These are phyloP conservation scores for Leptographium wingfieldii DNA, from an alignment of 2,329 filamentous ascomycete genomes.

Conservation along the genomic window DNA sequence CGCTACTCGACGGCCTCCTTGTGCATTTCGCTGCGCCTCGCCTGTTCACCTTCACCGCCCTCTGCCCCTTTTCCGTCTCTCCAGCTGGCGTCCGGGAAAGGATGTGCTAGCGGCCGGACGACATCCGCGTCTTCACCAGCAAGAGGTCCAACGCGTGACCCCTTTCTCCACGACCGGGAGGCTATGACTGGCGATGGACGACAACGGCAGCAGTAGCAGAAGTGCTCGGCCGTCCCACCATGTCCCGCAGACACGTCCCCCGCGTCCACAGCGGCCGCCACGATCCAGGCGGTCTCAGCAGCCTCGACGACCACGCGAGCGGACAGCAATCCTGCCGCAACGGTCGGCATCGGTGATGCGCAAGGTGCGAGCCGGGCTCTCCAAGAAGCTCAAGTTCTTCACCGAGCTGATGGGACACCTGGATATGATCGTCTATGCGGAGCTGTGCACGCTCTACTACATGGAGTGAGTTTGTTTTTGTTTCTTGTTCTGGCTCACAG, in stretches of 20 bases:
- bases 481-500: background rate
- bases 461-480: slow-evolving; percentile 43
- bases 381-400: slow-evolving; percentile 48
- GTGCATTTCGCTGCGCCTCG: too few relatives aligned
- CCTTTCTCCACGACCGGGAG: background rate
- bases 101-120: background rate
- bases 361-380: slow-evolving; percentile 22
- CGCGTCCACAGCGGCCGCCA: background rate
- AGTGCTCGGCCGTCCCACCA: background rate
- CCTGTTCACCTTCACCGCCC: too few relatives aligned
- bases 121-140: background rate
- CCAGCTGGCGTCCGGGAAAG: background rate
- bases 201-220: slow-evolving; percentile 1
- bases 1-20: background rate
- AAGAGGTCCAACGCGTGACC: background rate
- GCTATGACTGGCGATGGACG: background rate
- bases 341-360: slow-evolving; percentile 11
- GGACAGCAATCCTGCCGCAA: background rate
- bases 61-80: background rate
- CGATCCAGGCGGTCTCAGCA: background rate
- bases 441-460: slow-evolving; percentile 55
- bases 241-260: background rate
- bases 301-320: background rate
- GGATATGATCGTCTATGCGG: slow-evolving; percentile 50
- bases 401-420: slow-evolving; percentile 47